Evolutionary conservation across 768 basidiomycete genomes (phyloP).

Genomic region (Megacollybia marginata): DNA sequence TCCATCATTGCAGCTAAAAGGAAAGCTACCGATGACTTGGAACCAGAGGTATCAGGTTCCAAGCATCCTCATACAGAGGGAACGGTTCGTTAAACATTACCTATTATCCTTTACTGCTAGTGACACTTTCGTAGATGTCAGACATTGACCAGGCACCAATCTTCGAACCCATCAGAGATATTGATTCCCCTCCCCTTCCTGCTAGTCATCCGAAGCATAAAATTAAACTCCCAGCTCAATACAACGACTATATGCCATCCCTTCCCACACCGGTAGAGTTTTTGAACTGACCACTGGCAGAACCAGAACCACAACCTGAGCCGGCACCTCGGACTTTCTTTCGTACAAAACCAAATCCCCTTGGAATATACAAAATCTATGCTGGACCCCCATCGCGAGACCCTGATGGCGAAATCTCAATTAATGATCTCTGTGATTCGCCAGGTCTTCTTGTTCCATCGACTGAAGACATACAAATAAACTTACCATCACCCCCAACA

Average conservation of each 20-base stretch:
- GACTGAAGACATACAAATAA: not conserved
- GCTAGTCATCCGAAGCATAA: too few species aligned
- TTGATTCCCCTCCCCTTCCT: too few species aligned
- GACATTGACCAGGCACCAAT: too few species aligned
- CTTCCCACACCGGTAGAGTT: not conserved
- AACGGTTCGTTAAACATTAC: not conserved
- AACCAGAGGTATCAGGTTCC: not conserved
- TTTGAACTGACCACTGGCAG: not conserved
- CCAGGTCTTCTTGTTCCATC: not conserved
- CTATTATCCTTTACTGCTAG: not conserved
- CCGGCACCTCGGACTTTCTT: not conserved
- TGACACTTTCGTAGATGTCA: not conserved
- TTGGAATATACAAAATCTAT: not conserved
- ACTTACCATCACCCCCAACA: not conserved
- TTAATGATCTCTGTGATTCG: not conserved
- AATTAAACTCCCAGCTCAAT: not conserved
- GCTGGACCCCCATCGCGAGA: not conserved
- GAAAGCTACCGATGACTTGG: not conserved
- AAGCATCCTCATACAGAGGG: not conserved
- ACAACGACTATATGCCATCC: not conserved
- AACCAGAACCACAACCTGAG: not conserved
- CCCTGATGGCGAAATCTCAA: not conserved
- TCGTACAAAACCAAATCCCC: not conserved
- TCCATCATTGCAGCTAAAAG: not conserved
- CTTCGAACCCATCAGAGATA: too few species aligned